Percentiles rank a stretch among this genome's conserved stretches.
These are phyloP conservation scores for Cicer chorassanicum DNA, from an alignment of 306 rosid species.

Conservation along the genomic window DNA sequence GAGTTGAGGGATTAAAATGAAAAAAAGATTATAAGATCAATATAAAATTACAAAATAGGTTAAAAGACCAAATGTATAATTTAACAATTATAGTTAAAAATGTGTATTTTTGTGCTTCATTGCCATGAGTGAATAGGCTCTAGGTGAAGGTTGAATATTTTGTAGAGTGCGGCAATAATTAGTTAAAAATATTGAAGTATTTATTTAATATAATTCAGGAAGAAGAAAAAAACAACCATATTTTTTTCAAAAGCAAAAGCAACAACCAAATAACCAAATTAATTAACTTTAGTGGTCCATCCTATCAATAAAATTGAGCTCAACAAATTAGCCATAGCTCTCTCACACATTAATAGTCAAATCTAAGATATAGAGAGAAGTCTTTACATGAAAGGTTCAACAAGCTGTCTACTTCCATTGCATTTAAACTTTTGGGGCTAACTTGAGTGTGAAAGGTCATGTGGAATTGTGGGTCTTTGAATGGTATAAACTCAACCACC, in stretches of 20 bases:
- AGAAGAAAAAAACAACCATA: too few species aligned
- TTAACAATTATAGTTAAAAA: too few species aligned
- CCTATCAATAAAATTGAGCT: background rate
- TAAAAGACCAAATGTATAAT: too few species aligned
- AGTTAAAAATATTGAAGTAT: too few species aligned
- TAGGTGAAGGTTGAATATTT: too few species aligned
- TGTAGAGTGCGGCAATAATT: too few species aligned
- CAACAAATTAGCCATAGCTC: background rate
- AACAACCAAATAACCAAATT: background rate
- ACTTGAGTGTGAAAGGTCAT: slow-evolving; percentile 17
- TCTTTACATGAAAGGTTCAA: background rate
- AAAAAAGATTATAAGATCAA: too few species aligned
- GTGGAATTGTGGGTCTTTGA: slow-evolving; percentile 22
- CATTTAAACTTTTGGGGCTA: slow-evolving; percentile 20
- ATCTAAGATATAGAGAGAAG: background rate
- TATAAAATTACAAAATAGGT: too few species aligned
- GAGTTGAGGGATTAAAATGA: too few species aligned
- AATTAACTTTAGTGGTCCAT: background rate
- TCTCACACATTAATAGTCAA: slow-evolving; percentile 8
- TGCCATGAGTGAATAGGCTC: too few species aligned
- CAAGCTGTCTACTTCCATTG: slow-evolving; percentile 18
- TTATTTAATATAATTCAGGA: too few species aligned
- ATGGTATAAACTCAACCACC: slow-evolving; percentile 9
- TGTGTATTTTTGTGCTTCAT: too few species aligned
- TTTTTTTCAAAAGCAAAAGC: background rate